These are phyloP conservation scores for Beauveria varroae DNA, from an alignment of 2,329 filamentous ascomycete genomes.

Conservation along the genomic window DNA sequence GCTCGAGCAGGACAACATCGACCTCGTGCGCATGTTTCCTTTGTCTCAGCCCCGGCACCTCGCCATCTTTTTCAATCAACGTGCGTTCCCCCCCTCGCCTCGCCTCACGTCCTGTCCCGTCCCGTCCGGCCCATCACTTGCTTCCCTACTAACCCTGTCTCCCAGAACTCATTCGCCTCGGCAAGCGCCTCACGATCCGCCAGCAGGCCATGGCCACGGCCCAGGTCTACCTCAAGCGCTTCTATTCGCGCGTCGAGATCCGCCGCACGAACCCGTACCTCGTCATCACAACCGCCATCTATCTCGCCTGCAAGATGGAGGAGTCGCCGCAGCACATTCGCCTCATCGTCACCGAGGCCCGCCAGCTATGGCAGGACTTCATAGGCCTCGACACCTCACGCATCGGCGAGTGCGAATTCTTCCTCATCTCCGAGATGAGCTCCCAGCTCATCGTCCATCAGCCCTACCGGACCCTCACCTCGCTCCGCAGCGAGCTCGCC, in stretches of 20 bases:
- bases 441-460: conserved; percentile 87
- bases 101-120: not conserved
- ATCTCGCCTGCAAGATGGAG: conserved; percentile 96
- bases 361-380: conserved; percentile 75
- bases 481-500: conserved; percentile 60
- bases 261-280: conserved; percentile 90
- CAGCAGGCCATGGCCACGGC: conserved; percentile 93
- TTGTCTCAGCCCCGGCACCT: conserved; percentile 75
- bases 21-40: conserved; percentile 69
- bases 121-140: not conserved
- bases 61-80: conserved; percentile 87
- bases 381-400: conserved; percentile 71
- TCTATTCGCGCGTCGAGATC: conserved; percentile 87
- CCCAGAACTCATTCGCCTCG: conserved; percentile 71
- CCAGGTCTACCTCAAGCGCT: conserved; percentile 89
- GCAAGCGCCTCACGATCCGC: conserved; percentile 73
- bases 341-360: conserved; percentile 78
- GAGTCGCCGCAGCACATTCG: conserved; percentile 95
- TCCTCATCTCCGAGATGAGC: conserved; percentile 82
- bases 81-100: conserved; percentile 40
- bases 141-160: not conserved
- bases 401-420: conserved; percentile 90
- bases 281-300: conserved; percentile 85
- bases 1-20: conserved; percentile 69
- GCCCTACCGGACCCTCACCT: conserved; percentile 74